phyloP scores from a whole-genome alignment of 177 flowering plant species.

The Vitis hybrid region DNA sequence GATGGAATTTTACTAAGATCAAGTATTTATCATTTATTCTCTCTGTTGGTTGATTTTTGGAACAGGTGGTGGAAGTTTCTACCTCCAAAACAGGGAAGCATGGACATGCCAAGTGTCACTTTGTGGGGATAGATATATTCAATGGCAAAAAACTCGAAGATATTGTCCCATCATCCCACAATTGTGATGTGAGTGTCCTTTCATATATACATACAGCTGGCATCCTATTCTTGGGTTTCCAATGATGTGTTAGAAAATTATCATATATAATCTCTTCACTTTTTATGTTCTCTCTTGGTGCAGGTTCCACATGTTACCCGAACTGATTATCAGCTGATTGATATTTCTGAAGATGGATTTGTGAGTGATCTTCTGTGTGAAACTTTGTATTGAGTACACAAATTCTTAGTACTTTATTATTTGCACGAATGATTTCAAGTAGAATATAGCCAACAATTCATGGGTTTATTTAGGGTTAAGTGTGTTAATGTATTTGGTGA shows the following conservation, averaged over 20 bases:
- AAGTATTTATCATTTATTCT: too few species aligned
- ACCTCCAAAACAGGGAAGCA: conserved; percentile 82
- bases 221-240: too few species aligned
- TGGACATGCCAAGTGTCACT: conserved; percentile 78
- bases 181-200: conserved; percentile 55
- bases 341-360: conserved; percentile 61
- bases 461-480: too few species aligned
- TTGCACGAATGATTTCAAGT: too few species aligned
- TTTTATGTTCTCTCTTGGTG: background rate
- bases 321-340: conserved; percentile 57
- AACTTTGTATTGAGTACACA: too few species aligned
- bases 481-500: too few species aligned
- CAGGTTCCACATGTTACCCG: conserved; percentile 61
- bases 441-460: too few species aligned
- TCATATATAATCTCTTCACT: background rate
- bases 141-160: conserved; percentile 74
- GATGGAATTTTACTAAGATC: too few species aligned
- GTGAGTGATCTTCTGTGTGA: conserved; percentile 22
- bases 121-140: conserved; percentile 67
- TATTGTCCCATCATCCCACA: conserved; percentile 84
- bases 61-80: conserved; percentile 72
- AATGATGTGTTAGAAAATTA: background rate
- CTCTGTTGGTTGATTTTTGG: background rate
- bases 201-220: background rate
- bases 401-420: too few species aligned